A percentile compares a stretch with the other conserved stretches of the same genome.
Conservation (phyloP, 2,329 filamentous ascomycete genomes). For the Penicillium janthinellum region DNA sequence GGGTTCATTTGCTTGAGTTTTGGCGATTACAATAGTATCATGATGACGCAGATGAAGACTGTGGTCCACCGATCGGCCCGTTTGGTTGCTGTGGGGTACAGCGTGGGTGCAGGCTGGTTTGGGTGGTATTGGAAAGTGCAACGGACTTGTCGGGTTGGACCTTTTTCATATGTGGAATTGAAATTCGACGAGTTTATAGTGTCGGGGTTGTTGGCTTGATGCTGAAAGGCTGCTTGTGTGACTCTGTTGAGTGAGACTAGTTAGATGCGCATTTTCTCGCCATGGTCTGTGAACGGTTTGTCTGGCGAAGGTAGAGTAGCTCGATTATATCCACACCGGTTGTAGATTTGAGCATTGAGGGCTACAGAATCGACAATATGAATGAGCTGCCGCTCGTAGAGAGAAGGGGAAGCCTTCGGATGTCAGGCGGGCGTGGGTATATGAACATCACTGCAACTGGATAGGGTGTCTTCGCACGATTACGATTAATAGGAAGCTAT, state of each 20-base stretch:
- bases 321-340: too few relatives aligned
- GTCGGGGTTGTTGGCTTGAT: neutral
- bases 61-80: conserved; percentile 16
- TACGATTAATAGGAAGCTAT: neutral
- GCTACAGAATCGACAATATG: neutral
- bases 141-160: neutral
- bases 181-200: too few relatives aligned
- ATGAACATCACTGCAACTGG: neutral
- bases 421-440: neutral
- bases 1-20: conserved; percentile 13
- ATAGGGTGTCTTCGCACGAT: neutral
- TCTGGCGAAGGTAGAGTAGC: too few relatives aligned
- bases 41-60: conserved; percentile 29
- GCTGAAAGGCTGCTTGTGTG: neutral
- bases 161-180: too few relatives aligned
- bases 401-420: neutral
- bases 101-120: neutral
- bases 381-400: neutral
- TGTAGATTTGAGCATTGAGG: neutral
- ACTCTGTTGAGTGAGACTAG: neutral
- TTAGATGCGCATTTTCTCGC: too few relatives aligned
- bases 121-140: neutral
- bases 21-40: conserved; percentile 22
- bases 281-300: too few relatives aligned
- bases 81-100: neutral